Conservation (phyloP, 2,329 filamentous ascomycete genomes). For the Tolypocladium amazonense region DNA sequence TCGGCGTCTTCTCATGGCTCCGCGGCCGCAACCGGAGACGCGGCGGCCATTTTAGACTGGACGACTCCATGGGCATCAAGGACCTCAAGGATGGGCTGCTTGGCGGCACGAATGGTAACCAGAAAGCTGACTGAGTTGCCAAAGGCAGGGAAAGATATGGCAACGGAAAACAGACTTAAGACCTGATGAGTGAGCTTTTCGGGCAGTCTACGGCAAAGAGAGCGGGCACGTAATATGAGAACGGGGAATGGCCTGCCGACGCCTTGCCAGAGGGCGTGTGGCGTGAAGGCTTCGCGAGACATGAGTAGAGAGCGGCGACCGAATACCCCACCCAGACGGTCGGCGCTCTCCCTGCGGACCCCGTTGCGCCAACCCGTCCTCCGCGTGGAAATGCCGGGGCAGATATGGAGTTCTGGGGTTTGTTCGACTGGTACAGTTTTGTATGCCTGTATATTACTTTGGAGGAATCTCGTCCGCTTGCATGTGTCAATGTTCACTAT, state of each 20-base stretch:
- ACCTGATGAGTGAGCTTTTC: not conserved
- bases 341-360: not conserved
- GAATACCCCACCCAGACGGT: not conserved
- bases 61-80: conserved; percentile 40
- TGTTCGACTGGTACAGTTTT: conserved; percentile 1
- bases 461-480: not conserved
- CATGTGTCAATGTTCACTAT: conserved; percentile 34
- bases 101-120: conserved; percentile 30
- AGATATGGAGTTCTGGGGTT: conserved; percentile 3
- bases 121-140: conserved; percentile 21
- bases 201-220: not conserved
- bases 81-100: conserved; percentile 57
- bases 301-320: not conserved
- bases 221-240: not conserved
- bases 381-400: not conserved
- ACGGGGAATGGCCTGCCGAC: not conserved
- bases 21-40: conserved; percentile 44
- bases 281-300: not conserved
- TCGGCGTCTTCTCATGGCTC: conserved; percentile 42
- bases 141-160: not conserved
- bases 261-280: not conserved
- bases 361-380: not conserved
- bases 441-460: conserved; percentile 1
- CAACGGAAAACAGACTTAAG: not conserved
- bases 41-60: conserved; percentile 51